Percentiles rank a stretch among this genome's conserved stretches.
phyloP scores from a whole-genome alignment of 257 asterid genomes.

The Orobanche coerulescens region DNA sequence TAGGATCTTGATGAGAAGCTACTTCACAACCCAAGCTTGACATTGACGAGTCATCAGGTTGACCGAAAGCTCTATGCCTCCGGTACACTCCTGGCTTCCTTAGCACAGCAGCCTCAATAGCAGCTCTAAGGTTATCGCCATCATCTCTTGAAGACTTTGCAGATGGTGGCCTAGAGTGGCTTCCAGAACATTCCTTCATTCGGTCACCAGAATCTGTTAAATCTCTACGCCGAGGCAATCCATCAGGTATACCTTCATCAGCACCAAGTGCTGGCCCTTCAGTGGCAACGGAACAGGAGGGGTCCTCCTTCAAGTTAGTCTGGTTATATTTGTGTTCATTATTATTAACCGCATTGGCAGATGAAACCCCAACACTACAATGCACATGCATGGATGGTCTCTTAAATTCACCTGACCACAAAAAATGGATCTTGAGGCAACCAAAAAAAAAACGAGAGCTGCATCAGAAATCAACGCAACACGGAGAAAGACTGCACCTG shows the following conservation, averaged over 20 bases:
- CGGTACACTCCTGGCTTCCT: constrained; percentile 67
- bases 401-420: constrained; percentile 56
- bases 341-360: constrained; percentile 31
- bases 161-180: constrained; percentile 44
- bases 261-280: constrained; percentile 34
- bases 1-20: constrained; percentile 34
- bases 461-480: constrained; percentile 19
- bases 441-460: not conserved
- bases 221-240: constrained; percentile 39
- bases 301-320: constrained; percentile 38
- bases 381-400: constrained; percentile 39
- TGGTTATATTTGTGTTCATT: constrained; percentile 39
- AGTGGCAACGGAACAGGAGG: constrained; percentile 27
- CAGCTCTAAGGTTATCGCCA: constrained; percentile 60
- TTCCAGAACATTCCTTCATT: constrained; percentile 44
- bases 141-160: constrained; percentile 48
- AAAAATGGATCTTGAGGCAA: constrained; percentile 4
- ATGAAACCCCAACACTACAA: constrained; percentile 27
- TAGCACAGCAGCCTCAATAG: constrained; percentile 80
- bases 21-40: constrained; percentile 33
- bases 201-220: constrained; percentile 40
- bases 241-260: constrained; percentile 46
- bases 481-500: constrained; percentile 34
- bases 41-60: constrained; percentile 38
- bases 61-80: constrained; percentile 45